A percentile compares a stretch with the other conserved stretches of the same genome.
Conservation (phyloP, 805 yeast species). For the Nakazawaea molendinolei region DNA sequence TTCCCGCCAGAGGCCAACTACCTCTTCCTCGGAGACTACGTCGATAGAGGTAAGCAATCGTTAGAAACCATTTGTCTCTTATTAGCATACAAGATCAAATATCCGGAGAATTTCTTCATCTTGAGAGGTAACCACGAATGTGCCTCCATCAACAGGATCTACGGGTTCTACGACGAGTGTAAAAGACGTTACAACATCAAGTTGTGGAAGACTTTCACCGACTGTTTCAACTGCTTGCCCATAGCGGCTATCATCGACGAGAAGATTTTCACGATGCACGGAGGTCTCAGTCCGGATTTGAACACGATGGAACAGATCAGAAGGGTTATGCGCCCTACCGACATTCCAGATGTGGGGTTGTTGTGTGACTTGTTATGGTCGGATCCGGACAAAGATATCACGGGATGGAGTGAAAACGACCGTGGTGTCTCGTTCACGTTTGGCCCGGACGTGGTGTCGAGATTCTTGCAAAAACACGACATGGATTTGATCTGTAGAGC, state of each 20-base stretch:
- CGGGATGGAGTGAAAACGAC: constrained; percentile 99
- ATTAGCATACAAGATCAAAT: constrained; percentile 93
- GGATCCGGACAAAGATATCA: constrained; percentile 96
- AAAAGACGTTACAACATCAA: constrained; percentile 96
- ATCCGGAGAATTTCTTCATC: constrained; percentile 96
- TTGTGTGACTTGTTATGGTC: constrained; percentile 97
- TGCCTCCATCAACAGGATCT: constrained; percentile 95
- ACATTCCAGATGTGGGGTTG: constrained; percentile 96
- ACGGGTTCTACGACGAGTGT: constrained; percentile 98
- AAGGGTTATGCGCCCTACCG: constrained; percentile 98
- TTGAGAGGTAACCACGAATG: constrained; percentile 98
- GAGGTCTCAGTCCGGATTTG: constrained; percentile 95
- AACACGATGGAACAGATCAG: constrained; percentile 98
- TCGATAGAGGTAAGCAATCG: constrained; percentile 97
- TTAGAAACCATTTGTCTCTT: constrained; percentile 91
- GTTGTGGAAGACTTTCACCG: constrained; percentile 98
- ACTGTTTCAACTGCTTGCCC: constrained; percentile 96
- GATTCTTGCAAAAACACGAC: constrained; percentile 94
- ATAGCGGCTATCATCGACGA: constrained; percentile 98
- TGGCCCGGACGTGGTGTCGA: constrained; percentile 97
- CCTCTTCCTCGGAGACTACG: constrained; percentile 93
- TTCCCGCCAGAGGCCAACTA: constrained; percentile 99
- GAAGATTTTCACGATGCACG: constrained; percentile 98
- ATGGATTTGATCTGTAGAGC: constrained; percentile 98
- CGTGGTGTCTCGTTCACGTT: constrained; percentile 99